These are phyloP conservation scores for Crithidia sp. DNA, from an alignment of 208 protist species.

Conservation along the genomic window DNA sequence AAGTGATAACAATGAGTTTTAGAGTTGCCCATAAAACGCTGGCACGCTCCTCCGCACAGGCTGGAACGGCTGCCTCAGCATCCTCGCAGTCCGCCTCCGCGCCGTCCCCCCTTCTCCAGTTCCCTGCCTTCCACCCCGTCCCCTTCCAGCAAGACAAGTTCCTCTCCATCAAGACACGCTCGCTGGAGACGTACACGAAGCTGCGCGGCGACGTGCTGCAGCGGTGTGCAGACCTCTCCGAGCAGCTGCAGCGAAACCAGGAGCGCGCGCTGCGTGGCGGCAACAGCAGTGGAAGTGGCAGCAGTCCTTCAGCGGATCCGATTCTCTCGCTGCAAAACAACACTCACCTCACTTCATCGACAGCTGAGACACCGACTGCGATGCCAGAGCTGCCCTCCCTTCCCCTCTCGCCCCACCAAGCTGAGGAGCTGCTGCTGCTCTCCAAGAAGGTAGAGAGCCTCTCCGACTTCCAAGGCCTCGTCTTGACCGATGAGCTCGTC, in stretches of 20 bases:
- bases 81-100: not conserved
- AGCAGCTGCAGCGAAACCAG: constrained; percentile 19
- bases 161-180: constrained; percentile 76
- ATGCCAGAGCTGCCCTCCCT: not conserved
- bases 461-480: constrained; percentile 61
- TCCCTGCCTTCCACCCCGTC: constrained; percentile 56
- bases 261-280: constrained; percentile 3
- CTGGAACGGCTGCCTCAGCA: not conserved
- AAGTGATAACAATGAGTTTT: constrained; percentile 9
- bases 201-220: constrained; percentile 50
- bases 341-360: too few relatives aligned
- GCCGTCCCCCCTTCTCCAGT: constrained; percentile 24
- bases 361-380: too few relatives aligned
- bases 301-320: too few relatives aligned
- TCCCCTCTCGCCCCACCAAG: constrained; percentile 43
- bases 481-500: constrained; percentile 67
- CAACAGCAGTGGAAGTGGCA: too few relatives aligned
- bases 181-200: constrained; percentile 52
- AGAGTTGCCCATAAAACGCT: constrained; percentile 10
- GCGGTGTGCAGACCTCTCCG: constrained; percentile 38
- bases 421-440: constrained; percentile 55
- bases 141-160: constrained; percentile 76
- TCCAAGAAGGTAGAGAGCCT: constrained; percentile 54
- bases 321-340: too few relatives aligned
- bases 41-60: not conserved